phyloP scores from a whole-genome alignment of 108 stramenopile genomes.

The Cafeteria roenbergensis region DNA sequence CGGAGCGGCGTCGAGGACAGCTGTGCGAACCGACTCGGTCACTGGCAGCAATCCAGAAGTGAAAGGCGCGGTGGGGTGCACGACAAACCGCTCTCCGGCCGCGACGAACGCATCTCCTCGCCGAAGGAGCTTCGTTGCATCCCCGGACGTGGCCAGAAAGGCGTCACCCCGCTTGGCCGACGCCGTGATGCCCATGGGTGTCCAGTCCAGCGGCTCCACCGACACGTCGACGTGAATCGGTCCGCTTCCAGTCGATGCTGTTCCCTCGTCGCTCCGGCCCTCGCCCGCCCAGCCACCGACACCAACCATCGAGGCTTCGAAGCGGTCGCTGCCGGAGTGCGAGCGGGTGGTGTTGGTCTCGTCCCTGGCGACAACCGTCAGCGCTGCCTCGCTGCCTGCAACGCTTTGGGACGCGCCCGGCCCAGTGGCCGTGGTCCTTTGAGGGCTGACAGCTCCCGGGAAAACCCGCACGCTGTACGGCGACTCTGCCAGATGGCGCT shows the following conservation, averaged over 20 bases:
- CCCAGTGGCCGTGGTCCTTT: slow-evolving; percentile 39
- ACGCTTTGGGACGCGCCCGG: slow-evolving; percentile 39
- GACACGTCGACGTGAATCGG: not conserved
- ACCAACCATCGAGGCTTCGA: slow-evolving; percentile 45
- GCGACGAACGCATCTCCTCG: slow-evolving; percentile 45
- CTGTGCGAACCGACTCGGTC: slow-evolving; percentile 19
- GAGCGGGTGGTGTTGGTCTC: slow-evolving; percentile 40
- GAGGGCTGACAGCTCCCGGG: slow-evolving; percentile 28
- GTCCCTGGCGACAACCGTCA: slow-evolving; percentile 50
- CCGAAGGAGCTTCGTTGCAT: slow-evolving; percentile 14
- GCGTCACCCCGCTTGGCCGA: not conserved
- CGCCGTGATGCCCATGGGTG: not conserved
- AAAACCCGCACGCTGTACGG: slow-evolving; percentile 26
- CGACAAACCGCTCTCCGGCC: slow-evolving; percentile 29
- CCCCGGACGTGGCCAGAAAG: slow-evolving; percentile 9
- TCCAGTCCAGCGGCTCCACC: slow-evolving; percentile 15
- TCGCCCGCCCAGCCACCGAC: slow-evolving; percentile 53
- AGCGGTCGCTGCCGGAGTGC: slow-evolving; percentile 41
- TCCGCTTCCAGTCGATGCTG: not conserved
- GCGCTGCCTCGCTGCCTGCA: slow-evolving; percentile 41
- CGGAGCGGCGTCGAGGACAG: slow-evolving; percentile 6
- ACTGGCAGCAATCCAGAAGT: slow-evolving; percentile 33
- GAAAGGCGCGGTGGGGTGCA: slow-evolving; percentile 30
- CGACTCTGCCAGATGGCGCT: slow-evolving; percentile 33
- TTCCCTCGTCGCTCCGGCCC: slow-evolving; percentile 42